phyloP scores from a whole-genome alignment of 768 basidiomycete species.

The Lentinula guzmanii region DNA sequence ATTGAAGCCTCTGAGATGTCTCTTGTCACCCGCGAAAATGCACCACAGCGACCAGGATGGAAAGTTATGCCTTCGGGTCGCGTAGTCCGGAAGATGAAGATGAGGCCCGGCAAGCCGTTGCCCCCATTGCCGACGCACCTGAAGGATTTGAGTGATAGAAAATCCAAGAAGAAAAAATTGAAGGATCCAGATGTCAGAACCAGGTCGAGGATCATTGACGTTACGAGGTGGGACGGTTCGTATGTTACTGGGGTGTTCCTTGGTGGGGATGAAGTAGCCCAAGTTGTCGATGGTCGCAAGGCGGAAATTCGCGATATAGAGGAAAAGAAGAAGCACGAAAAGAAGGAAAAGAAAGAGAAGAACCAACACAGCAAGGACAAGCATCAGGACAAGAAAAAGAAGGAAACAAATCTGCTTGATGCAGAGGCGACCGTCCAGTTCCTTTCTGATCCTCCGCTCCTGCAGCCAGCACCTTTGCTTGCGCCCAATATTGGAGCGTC shows the following conservation, averaged over 20 bases:
- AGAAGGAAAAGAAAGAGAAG: neutral
- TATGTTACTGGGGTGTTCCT: conserved; percentile 69
- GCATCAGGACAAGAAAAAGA: conserved; percentile 8
- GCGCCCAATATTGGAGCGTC: conserved; percentile 8
- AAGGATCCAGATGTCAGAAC: conserved; percentile 54
- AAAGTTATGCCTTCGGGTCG: conserved; percentile 61
- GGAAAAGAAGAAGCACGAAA: conserved; percentile 12
- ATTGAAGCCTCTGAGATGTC: conserved; percentile 58
- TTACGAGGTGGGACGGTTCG: conserved; percentile 61
- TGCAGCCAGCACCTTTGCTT: conserved; percentile 1
- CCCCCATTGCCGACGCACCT: conserved; percentile 19
- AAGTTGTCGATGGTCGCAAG: conserved; percentile 11
- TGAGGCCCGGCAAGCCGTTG: conserved; percentile 65
- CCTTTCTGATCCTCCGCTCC: neutral
- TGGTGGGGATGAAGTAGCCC: conserved; percentile 21
- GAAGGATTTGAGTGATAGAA: conserved; percentile 21
- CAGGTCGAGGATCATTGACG: conserved; percentile 62
- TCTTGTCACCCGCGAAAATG: conserved; percentile 55
- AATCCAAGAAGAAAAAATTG: conserved; percentile 34
- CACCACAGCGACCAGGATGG: conserved; percentile 53
- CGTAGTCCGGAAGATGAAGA: conserved; percentile 58
- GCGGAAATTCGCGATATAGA: conserved; percentile 5
- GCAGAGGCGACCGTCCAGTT: conserved; percentile 7
- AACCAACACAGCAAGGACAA: conserved; percentile 1
- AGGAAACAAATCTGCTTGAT: conserved; percentile 9